Base-by-base conservation (phyloP, 1,284 basidiomycete genomes). In the Ustilago sp. region DNA sequence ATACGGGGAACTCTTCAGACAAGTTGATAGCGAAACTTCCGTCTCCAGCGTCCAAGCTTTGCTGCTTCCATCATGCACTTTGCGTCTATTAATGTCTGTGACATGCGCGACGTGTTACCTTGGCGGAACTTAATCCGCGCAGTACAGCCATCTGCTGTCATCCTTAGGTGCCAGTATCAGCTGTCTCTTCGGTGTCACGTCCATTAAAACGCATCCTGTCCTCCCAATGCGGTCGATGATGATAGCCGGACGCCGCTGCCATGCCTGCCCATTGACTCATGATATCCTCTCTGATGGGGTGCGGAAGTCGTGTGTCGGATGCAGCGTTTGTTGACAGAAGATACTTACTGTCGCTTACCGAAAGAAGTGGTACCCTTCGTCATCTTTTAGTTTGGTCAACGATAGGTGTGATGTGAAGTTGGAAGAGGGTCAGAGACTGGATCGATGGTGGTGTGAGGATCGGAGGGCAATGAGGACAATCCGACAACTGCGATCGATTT, bases 231-330 rank as follows among this genome's bases (percentile, higher is more conserved):
- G 9, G 38, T 39, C 38, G 38, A 28, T 28, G 23, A 28, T 28
- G 23, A 28, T 28, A 28, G 23, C 23, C 23, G 23, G 23, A 41
- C 39, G 39, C 15, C 39, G 11, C 4, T 45, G n/a, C 43, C n/a
- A 8, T 19, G n/a, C 43, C 43, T 47, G 13, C 39, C 15, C 39
- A 17, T 17, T 41, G 17, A 12, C 13, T 41, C 13, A 19, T 19
- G 39, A 45, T 45, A 19, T 19, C 5, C 43, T 19, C 19, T 23
- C 2, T 7, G 51, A 19, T 54, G 59, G 63, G 56, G 94, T 96
- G 91, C 97, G 85, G 93, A 92, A 39, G 57, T n/a, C 17, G 32
- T 45, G n/a, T 90, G 97, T 97, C 84, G 94, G 94, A 91, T 96
- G 95, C 8, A 12, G 15, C 34, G 57, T 51, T 8, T 51, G 9